Percentiles rank a stretch among this genome's conserved stretches.
These are phyloP conservation scores for Chlorencoelia australis DNA, from an alignment of 2,329 filamentous ascomycete species.

Conservation along the genomic window DNA sequence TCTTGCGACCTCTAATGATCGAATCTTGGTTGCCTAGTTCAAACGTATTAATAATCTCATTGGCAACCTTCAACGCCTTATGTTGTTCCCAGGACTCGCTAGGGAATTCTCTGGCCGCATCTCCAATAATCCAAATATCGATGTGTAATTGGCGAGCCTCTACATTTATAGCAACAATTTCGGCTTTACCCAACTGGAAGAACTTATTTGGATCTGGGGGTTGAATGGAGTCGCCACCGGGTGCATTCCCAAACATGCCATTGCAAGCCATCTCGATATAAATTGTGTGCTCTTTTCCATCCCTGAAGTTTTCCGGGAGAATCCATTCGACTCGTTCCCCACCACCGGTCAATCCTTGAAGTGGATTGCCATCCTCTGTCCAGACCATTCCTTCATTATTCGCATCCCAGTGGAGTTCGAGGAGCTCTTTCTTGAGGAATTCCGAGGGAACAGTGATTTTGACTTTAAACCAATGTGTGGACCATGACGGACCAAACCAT, in stretches of 20 bases:
- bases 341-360: conserved; percentile 85
- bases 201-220: conserved; percentile 79
- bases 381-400: conserved; percentile 93
- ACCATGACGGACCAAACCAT: conserved; percentile 88
- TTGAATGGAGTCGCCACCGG: conserved; percentile 76
- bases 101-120: conserved; percentile 87
- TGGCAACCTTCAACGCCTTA: conserved; percentile 72
- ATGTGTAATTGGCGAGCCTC: conserved; percentile 75
- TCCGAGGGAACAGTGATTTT: conserved; percentile 65
- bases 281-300: conserved; percentile 78
- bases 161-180: conserved; percentile 82
- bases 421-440: conserved; percentile 62
- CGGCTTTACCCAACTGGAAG: conserved; percentile 65
- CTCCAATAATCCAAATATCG: conserved; percentile 92
- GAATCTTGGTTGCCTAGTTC: conserved; percentile 70
- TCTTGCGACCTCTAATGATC: conserved; percentile 68
- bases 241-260: conserved; percentile 91
- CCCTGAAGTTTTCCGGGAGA: conserved; percentile 68
- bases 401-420: conserved; percentile 96
- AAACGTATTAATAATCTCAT: conserved; percentile 83
- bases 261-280: conserved; percentile 99
- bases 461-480: conserved; percentile 94
- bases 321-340: conserved; percentile 89
- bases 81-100: conserved; percentile 82
- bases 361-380: conserved; percentile 77